phyloP scores from a whole-genome alignment of 768 basidiomycete genomes.

The Gymnopilus dilepis region DNA sequence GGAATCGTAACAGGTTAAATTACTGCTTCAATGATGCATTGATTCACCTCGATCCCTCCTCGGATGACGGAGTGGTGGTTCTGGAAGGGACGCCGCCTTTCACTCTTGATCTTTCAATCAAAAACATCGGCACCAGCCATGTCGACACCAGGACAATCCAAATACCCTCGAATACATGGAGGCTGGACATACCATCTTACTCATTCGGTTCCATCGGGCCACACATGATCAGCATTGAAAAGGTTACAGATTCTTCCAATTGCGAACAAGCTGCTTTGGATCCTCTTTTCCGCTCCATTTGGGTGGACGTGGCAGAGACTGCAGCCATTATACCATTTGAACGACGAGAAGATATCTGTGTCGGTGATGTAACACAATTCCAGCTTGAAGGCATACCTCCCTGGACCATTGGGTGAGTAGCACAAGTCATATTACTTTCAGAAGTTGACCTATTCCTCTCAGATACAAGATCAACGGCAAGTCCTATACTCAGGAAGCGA shows the following conservation, averaged over 20 bases:
- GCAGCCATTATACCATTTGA: slow-evolving; percentile 91
- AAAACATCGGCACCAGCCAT: slow-evolving; percentile 75
- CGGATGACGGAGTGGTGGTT: slow-evolving; percentile 63
- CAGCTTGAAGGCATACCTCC: slow-evolving; percentile 93
- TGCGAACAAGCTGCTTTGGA: slow-evolving; percentile 80
- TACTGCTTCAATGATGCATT: slow-evolving; percentile 81
- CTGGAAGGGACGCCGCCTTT: slow-evolving; percentile 91
- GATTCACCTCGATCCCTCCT: slow-evolving; percentile 53
- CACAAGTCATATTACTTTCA: not conserved
- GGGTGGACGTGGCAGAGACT: slow-evolving; percentile 96
- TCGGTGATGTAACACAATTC: slow-evolving; percentile 89
- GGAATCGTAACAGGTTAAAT: slow-evolving; percentile 63
- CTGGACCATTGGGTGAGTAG: slow-evolving; percentile 81
- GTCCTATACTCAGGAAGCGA: slow-evolving; percentile 71
- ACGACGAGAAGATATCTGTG: slow-evolving; percentile 80
- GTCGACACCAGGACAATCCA: slow-evolving; percentile 62
- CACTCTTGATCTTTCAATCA: slow-evolving; percentile 72
- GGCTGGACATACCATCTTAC: slow-evolving; percentile 70
- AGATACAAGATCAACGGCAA: slow-evolving; percentile 87
- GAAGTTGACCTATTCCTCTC: not conserved
- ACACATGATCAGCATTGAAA: slow-evolving; percentile 79
- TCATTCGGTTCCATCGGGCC: slow-evolving; percentile 80
- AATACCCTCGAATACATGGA: slow-evolving; percentile 63
- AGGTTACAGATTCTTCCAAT: slow-evolving; percentile 77
- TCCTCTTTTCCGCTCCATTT: slow-evolving; percentile 63